Base-by-base conservation (phyloP, 164 flowering plant species). In the Stephania japonica region DNA sequence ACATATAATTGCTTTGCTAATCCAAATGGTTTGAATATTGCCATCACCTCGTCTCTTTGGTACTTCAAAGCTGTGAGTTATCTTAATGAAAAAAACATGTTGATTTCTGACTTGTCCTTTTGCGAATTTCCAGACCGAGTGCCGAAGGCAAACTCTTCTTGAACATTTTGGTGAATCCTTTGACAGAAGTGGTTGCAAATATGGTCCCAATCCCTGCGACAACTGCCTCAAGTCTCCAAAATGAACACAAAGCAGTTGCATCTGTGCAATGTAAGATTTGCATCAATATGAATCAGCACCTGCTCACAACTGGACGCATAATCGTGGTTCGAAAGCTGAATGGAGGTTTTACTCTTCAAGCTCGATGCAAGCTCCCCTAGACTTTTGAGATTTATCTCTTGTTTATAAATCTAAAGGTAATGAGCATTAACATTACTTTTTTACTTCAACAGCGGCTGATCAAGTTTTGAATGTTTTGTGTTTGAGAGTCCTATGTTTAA, bases 141-240 rank as follows among this genome's bases (percentile, higher is more conserved):
- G 99, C 70, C 78, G 98, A 49, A 85, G 98, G 74, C 84, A 90
- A 79, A 78, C 84, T 26, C 84, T 95, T 74, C 93, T 95, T 9
- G 80, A 77, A 63, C 98, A 95, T 81, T 95, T 95, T 80, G 98
- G 97, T 65, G 99, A 95, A 76, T 79, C 84, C 38, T 91, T 86
- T 77, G 87, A 90, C 50, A 80, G 82, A 74, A 82, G 74, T 32
- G 74, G 80, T 26, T 95, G 99, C 81, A 89, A 82, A 80, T 49
- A 78, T 81, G 97, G 98, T 44, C 73, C 88, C 25, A 89, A 78
- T 79, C 93, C 99, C 19, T 95, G 98, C 78, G 99, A 95, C 78
- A 95, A 87, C 76, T 95, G 98, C 81, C 85, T 85, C 75, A 95
- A 88, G 79, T 69, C 75, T 53, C 75, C 80, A n/a, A 66, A 70